Conservation (phyloP, 208 protist genomes). For the Porcisia hertigi region DNA sequence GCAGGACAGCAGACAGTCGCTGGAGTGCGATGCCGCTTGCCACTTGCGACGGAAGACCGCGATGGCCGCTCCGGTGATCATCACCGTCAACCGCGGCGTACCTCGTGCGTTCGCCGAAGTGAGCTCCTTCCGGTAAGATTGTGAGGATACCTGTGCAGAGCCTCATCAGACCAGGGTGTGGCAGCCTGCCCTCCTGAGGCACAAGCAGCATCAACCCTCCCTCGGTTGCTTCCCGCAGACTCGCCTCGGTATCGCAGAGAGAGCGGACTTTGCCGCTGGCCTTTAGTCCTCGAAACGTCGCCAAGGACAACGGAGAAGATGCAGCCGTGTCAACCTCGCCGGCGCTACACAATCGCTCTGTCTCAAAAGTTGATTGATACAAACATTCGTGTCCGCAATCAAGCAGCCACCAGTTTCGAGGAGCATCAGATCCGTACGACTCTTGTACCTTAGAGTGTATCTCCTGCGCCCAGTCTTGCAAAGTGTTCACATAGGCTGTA, state of each 20-base stretch:
- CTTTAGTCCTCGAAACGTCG: constrained; percentile 33
- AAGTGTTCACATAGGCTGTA: not conserved
- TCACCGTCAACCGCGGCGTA: not conserved
- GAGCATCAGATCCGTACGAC: constrained; percentile 9
- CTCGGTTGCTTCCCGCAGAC: constrained; percentile 19
- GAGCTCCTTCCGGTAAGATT: constrained; percentile 35
- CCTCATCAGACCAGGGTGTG: constrained; percentile 54
- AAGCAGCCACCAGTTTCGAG: constrained; percentile 59
- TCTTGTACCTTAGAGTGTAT: constrained; percentile 24
- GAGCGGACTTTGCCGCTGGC: constrained; percentile 18
- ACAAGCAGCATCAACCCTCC: constrained; percentile 65
- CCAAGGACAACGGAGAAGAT: constrained; percentile 22
- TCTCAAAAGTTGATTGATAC: constrained; percentile 26
- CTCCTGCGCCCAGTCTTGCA: constrained; percentile 13
- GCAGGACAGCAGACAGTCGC: constrained; percentile 70
- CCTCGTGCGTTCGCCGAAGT: not conserved
- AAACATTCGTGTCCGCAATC: constrained; percentile 72
- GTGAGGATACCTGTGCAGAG: constrained; percentile 62
- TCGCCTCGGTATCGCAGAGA: constrained; percentile 56
- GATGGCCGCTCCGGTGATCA: not conserved
- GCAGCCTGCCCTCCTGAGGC: constrained; percentile 81
- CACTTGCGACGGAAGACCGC: constrained; percentile 77
- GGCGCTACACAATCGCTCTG: not conserved
- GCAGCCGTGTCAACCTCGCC: not conserved
- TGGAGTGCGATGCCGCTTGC: constrained; percentile 85